Conservation (phyloP, 148 eudicot species). For the Rhododendron williamsianum region DNA sequence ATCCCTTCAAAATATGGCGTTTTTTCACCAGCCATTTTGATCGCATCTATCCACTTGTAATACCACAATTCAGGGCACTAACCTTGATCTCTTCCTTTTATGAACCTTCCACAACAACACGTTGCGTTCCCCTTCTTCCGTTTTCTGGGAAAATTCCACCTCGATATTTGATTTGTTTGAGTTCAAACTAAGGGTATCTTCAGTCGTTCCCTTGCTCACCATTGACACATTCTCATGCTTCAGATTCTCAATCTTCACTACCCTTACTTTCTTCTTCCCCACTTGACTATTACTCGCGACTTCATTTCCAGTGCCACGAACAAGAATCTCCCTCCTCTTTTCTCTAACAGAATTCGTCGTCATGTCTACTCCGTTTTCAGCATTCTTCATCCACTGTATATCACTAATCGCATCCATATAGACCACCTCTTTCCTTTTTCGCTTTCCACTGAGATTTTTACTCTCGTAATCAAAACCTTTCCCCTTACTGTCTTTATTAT, state of each 20-base stretch:
- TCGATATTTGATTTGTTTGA: slow-evolving; percentile 38
- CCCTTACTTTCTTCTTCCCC: slow-evolving; percentile 23
- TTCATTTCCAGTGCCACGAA: slow-evolving; percentile 16
- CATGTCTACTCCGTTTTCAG: slow-evolving; percentile 61
- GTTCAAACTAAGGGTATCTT: slow-evolving; percentile 31
- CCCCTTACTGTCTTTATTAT: slow-evolving; percentile 37
- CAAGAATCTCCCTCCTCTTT: slow-evolving; percentile 37
- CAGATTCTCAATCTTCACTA: slow-evolving; percentile 37
- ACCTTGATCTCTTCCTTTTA: slow-evolving; percentile 75
- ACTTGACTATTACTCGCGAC: slow-evolving; percentile 9
- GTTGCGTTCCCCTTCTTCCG: slow-evolving; percentile 34
- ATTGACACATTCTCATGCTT: slow-evolving; percentile 37
- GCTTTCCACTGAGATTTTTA: slow-evolving; percentile 64
- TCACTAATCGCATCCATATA: slow-evolving; percentile 78
- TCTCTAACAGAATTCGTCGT: slow-evolving; percentile 26
- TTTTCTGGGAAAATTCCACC: slow-evolving; percentile 18
- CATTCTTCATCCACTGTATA: slow-evolving; percentile 62
- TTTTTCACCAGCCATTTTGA: background rate
- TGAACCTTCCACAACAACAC: slow-evolving; percentile 64
- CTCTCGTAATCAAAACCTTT: slow-evolving; percentile 83
- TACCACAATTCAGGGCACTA: slow-evolving; percentile 27
- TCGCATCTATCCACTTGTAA: slow-evolving; percentile 17
- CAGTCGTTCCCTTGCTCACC: slow-evolving; percentile 55
- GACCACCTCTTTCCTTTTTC: slow-evolving; percentile 80
- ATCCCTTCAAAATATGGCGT: background rate